phyloP scores from a whole-genome alignment of 495 filamentous ascomycete species.

The Aspergillus panamensis region DNA sequence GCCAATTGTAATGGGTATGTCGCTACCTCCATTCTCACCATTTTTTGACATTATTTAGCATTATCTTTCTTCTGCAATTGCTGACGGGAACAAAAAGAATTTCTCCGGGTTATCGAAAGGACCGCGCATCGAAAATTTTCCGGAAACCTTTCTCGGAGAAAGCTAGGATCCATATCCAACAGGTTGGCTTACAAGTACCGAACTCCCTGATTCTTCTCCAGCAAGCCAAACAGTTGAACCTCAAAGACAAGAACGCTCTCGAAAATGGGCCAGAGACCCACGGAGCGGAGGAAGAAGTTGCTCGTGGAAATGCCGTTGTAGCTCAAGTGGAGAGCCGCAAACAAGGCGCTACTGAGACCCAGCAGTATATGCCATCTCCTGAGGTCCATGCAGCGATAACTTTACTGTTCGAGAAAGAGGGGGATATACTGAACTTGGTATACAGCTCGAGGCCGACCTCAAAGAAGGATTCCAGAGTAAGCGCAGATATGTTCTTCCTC shows the following conservation, averaged over 20 bases:
- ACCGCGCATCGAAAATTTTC: constrained; percentile 88
- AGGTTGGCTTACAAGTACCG: constrained; percentile 60
- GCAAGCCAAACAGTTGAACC: constrained; percentile 34
- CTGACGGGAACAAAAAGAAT: constrained; percentile 45
- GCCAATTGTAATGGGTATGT: constrained; percentile 65
- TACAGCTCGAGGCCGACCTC: constrained; percentile 68
- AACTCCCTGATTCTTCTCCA: constrained; percentile 56
- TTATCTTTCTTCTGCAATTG: background rate
- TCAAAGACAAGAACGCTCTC: constrained; percentile 32
- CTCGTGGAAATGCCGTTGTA: constrained; percentile 49
- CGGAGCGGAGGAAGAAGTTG: constrained; percentile 68
- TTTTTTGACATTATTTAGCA: constrained; percentile 11
- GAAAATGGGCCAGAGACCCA: constrained; percentile 37
- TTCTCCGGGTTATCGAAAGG: constrained; percentile 77
- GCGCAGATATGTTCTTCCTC: constrained; percentile 91
- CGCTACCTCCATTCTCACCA: background rate
- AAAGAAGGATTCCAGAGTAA: constrained; percentile 51
- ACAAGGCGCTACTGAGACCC: constrained; percentile 35
- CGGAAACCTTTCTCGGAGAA: constrained; percentile 71
- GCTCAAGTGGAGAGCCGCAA: constrained; percentile 30
- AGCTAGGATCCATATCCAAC: constrained; percentile 66
- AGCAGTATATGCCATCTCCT: constrained; percentile 68
- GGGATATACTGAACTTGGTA: constrained; percentile 72
- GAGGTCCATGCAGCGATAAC: constrained; percentile 73
- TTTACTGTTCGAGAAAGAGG: constrained; percentile 81